phyloP scores from a whole-genome alignment of 2,329 filamentous ascomycete genomes.

The Immersiporthe knoxdaviesiana region DNA sequence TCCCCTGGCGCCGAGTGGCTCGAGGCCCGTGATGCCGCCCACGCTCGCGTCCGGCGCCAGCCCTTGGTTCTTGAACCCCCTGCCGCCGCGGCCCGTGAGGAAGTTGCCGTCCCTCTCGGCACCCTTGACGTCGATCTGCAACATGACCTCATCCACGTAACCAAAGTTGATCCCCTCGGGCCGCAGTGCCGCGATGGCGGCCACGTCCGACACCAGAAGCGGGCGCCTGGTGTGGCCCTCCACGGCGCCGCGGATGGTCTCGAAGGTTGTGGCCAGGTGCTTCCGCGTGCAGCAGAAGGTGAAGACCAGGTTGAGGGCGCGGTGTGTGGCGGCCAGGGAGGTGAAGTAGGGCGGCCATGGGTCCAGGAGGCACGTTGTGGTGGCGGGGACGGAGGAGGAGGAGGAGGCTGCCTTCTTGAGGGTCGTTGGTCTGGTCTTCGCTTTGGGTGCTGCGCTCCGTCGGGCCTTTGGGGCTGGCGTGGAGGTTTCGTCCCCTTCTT shows the following conservation, averaged over 20 bases:
- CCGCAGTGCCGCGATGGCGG: conserved; percentile 76
- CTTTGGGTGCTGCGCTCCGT: conserved; percentile 27
- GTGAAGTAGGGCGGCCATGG: conserved; percentile 77
- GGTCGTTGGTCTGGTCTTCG: conserved; percentile 26
- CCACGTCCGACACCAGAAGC: conserved; percentile 77
- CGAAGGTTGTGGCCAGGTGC: conserved; percentile 88
- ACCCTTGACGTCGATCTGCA: conserved; percentile 79
- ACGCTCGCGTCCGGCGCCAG: conserved; percentile 60
- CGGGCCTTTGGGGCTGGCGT: conserved; percentile 21
- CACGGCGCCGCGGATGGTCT: conserved; percentile 82
- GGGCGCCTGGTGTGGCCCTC: conserved; percentile 77
- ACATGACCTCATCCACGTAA: conserved; percentile 82
- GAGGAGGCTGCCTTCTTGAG: conserved; percentile 28
- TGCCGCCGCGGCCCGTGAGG: conserved; percentile 55
- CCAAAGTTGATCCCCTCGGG: conserved; percentile 80
- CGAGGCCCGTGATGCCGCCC: conserved; percentile 56
- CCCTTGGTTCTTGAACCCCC: conserved; percentile 53
- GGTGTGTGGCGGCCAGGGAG: conserved; percentile 73
- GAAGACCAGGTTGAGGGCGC: conserved; percentile 87
- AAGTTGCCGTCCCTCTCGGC: conserved; percentile 67
- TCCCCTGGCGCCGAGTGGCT: conserved; percentile 43
- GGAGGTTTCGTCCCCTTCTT: conserved; percentile 13
- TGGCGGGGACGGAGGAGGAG: conserved; percentile 21
- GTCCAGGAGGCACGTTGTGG: conserved; percentile 43
- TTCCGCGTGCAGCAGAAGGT: conserved; percentile 95